A percentile compares a stretch with the other conserved stretches of the same genome.
Evolutionary conservation across 1,139 yeast genomes (phyloP).

Genomic region (Dujonia santamariae): DNA sequence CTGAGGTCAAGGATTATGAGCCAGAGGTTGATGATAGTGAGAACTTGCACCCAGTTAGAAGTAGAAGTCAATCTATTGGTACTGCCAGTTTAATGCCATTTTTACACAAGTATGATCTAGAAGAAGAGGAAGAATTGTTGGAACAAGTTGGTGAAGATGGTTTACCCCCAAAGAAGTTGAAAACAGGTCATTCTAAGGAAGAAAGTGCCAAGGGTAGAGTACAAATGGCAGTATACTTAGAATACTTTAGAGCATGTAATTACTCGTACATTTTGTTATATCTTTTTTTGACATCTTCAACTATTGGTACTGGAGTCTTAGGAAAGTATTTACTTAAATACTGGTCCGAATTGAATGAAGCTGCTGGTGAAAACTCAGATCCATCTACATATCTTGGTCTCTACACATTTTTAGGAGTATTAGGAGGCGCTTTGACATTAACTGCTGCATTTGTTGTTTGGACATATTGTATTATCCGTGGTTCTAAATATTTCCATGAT

Average conservation of each 20-base stretch:
- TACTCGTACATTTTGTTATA: conserved; percentile 25
- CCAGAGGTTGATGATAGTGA: not conserved
- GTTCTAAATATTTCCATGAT: conserved; percentile 35
- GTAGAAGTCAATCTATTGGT: conserved; percentile 5
- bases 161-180: conserved; percentile 10
- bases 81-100: conserved; percentile 20
- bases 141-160: conserved; percentile 7
- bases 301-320: conserved; percentile 21
- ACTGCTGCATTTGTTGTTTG: conserved; percentile 29
- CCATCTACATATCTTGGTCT: conserved; percentile 23
- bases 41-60: not conserved
- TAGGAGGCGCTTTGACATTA: conserved; percentile 25
- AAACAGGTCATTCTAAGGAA: conserved; percentile 30
- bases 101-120: conserved; percentile 18
- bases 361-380: conserved; percentile 21
- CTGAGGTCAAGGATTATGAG: not conserved
- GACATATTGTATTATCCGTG: conserved; percentile 29
- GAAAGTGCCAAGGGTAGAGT: conserved; percentile 29
- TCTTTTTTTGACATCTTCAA: conserved; percentile 18
- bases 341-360: conserved; percentile 36
- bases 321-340: conserved; percentile 33
- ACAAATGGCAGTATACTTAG: conserved; percentile 28
- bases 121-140: conserved; percentile 14
- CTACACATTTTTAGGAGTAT: conserved; percentile 26
- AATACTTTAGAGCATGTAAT: conserved; percentile 36